phyloP scores from a whole-genome alignment of 202 grass and related monocot species.

The Miscanthus sacchariflorus region DNA sequence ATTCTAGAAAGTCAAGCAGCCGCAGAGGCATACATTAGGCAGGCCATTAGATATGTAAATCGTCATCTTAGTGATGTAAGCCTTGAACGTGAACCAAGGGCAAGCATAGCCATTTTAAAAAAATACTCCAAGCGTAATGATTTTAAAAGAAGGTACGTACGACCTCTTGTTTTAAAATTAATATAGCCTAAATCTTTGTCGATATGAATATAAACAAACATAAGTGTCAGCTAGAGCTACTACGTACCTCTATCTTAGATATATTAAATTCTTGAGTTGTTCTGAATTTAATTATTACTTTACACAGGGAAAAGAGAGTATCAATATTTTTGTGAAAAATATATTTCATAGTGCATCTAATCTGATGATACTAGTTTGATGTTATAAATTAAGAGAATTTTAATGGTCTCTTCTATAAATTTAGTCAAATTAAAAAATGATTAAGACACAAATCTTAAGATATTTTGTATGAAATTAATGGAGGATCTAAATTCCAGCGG shows the following conservation, averaged over 20 bases:
- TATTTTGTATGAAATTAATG: too few species aligned
- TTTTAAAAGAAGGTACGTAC: neutral
- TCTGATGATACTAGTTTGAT: too few species aligned
- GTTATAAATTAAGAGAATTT: too few species aligned
- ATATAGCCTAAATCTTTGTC: neutral
- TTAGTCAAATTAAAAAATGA: too few species aligned
- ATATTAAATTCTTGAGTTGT: neutral
- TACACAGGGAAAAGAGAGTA: too few species aligned
- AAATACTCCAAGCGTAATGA: neutral
- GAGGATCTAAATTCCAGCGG: too few species aligned
- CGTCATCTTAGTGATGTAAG: slow-evolving; percentile 40
- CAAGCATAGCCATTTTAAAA: neutral
- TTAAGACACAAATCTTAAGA: neutral
- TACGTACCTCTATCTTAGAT: neutral
- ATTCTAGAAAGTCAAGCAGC: slow-evolving; percentile 50
- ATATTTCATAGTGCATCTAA: too few species aligned
- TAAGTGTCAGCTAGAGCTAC: neutral
- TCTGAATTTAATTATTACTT: too few species aligned
- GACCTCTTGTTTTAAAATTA: neutral
- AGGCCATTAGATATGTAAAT: neutral
- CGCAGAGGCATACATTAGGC: neutral
- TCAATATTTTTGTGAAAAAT: too few species aligned
- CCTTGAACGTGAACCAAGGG: neutral
- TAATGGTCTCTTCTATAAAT: too few species aligned
- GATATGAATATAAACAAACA: neutral